phyloP scores from a whole-genome alignment of 495 filamentous ascomycete genomes.

The Penicillium verhagenii region DNA sequence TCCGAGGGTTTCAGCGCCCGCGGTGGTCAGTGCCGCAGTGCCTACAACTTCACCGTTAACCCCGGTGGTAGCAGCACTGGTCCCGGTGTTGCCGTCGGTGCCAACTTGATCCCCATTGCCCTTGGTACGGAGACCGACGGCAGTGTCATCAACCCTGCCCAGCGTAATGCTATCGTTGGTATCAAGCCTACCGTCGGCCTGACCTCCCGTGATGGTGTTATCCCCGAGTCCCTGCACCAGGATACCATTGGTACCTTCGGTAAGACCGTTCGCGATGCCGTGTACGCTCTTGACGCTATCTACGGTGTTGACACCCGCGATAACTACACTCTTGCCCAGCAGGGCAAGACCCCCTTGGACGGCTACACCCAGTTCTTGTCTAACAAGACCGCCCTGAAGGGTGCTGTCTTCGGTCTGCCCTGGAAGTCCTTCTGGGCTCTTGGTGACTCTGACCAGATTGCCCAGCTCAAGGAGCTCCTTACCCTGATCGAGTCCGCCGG shows the following conservation, averaged over 20 bases:
- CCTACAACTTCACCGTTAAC: constrained; percentile 69
- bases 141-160: constrained; percentile 70
- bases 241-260: constrained; percentile 68
- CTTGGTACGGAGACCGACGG: constrained; percentile 76
- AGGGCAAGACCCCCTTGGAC: constrained; percentile 48
- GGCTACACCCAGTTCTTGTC: constrained; percentile 58
- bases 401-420: constrained; percentile 66
- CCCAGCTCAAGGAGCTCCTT: constrained; percentile 52
- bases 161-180: constrained; percentile 62
- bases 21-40: constrained; percentile 62
- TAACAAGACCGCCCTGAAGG: constrained; percentile 51
- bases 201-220: constrained; percentile 52
- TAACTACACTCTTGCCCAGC: constrained; percentile 59
- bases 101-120: constrained; percentile 60
- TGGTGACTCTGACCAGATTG: constrained; percentile 51
- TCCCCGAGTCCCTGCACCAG: constrained; percentile 64
- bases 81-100: constrained; percentile 58
- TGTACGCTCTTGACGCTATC: constrained; percentile 64
- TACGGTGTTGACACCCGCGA: constrained; percentile 59
- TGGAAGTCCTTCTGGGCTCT: constrained; percentile 67
- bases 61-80: constrained; percentile 67
- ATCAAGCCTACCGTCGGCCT: constrained; percentile 66
- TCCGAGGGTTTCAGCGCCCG: constrained; percentile 66
- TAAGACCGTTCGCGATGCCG: constrained; percentile 63
- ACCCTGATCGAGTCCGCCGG: constrained; percentile 56